Conservation (phyloP, 1,139 yeast genomes). For the Arxiozyma heterogenica region DNA sequence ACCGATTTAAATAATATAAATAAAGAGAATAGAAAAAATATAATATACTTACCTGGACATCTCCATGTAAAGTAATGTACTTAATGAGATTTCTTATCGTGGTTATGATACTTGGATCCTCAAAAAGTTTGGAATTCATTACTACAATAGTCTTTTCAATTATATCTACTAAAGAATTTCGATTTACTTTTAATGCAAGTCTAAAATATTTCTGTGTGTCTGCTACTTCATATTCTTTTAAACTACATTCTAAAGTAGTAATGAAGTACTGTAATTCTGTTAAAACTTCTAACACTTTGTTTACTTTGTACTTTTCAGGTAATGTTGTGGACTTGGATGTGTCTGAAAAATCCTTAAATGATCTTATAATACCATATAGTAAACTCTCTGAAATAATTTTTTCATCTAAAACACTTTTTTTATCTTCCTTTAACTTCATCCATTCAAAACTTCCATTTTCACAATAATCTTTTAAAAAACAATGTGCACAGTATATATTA, state of each 20-base stretch:
- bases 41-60: slow-evolving; percentile 10
- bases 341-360: not conserved
- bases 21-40: slow-evolving; percentile 8
- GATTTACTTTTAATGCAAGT: not conserved
- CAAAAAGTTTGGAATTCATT: slow-evolving; percentile 10
- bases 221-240: not conserved
- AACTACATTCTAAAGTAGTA: not conserved
- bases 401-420: not conserved
- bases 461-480: not conserved
- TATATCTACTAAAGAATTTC: slow-evolving; percentile 8
- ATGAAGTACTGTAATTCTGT: not conserved
- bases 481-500: not conserved
- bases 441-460: not conserved
- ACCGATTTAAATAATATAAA: not conserved
- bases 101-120: slow-evolving; percentile 11
- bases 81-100: slow-evolving; percentile 13
- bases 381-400: not conserved
- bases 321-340: not conserved
- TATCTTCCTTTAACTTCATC: not conserved
- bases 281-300: not conserved
- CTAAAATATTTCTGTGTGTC: not conserved
- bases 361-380: not conserved
- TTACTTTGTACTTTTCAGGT: not conserved
- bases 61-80: slow-evolving; percentile 17
- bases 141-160: slow-evolving; percentile 18